Evolutionary conservation across 352 stramenopile species (phyloP).

Genomic region (Globisporangium echinulatum): DNA sequence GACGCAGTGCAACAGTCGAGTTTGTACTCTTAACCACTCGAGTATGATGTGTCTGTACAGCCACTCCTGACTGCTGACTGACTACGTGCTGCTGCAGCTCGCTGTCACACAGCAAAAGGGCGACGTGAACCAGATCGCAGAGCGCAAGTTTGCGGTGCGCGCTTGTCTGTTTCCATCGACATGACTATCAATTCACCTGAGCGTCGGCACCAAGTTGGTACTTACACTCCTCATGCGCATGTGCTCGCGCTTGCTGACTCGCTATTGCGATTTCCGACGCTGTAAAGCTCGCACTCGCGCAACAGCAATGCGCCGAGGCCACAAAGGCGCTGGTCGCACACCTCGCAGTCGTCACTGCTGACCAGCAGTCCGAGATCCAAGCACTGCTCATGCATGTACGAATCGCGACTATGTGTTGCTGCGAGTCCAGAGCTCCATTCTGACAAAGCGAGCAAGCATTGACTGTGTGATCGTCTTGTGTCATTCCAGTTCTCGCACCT

Average conservation of each 20-base stretch:
- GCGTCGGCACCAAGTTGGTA: neutral
- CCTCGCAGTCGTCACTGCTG: slow-evolving; percentile 15
- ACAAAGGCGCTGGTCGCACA: slow-evolving; percentile 16
- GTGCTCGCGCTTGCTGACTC: no score
- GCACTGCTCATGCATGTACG: slow-evolving; percentile 18
- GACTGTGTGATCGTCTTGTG: neutral
- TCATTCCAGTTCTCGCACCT: slow-evolving; percentile 9
- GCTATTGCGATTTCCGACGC: no score
- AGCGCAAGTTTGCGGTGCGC: slow-evolving; percentile 47
- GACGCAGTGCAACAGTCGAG: no score
- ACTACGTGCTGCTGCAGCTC: slow-evolving; percentile 22
- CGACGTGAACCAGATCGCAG: slow-evolving; percentile 48
- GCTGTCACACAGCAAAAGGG: slow-evolving; percentile 46
- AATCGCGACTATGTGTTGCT: no score
- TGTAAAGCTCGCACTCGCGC: slow-evolving; percentile 7
- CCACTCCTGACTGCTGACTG: neutral
- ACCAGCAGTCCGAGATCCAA: slow-evolving; percentile 23
- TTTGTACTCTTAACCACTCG: no score
- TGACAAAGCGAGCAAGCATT: no score
- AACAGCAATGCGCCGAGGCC: slow-evolving; percentile 4
- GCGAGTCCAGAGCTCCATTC: no score
- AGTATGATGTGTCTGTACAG: neutral
- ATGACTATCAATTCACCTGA: no score
- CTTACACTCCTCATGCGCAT: neutral
- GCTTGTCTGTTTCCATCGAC: no score